A percentile compares a stretch with the other conserved stretches of the same genome.
These are phyloP conservation scores for Amanita pallidorosea DNA, from an alignment of 768 basidiomycete genomes.

Conservation along the genomic window DNA sequence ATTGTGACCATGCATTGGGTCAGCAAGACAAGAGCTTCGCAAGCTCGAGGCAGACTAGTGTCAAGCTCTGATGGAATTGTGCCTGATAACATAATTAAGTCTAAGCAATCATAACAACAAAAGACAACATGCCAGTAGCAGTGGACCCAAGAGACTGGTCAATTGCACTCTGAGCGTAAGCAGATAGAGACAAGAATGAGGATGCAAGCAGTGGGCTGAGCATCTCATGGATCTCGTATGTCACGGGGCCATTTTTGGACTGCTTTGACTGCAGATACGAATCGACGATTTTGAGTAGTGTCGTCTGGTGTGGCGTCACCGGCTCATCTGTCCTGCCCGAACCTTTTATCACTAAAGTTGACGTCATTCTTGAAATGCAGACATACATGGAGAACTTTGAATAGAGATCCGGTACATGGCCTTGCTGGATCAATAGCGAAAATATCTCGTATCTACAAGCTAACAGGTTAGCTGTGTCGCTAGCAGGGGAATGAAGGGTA, in stretches of 20 bases:
- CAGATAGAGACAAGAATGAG: conserved; percentile 49
- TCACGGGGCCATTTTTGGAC: conserved; percentile 14
- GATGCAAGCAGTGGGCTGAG: conserved; percentile 51
- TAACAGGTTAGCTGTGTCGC: conserved; percentile 2
- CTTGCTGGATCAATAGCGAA: conserved; percentile 48
- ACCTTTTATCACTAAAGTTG: background rate
- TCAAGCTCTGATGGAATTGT: conserved; percentile 38
- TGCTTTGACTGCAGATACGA: conserved; percentile 59
- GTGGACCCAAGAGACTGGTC: conserved; percentile 26
- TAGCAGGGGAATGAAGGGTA: conserved; percentile 19
- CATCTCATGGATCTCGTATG: conserved; percentile 27
- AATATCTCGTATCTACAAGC: conserved; percentile 51
- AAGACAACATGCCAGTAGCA: background rate
- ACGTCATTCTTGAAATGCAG: background rate
- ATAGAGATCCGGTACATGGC: conserved; percentile 51
- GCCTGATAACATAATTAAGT: background rate
- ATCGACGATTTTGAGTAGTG: conserved; percentile 80
- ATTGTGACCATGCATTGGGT: conserved; percentile 67
- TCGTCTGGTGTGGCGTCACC: conserved; percentile 77
- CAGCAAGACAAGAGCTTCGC: conserved; percentile 71
- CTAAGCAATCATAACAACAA: no score
- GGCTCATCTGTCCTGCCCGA: conserved; percentile 49
- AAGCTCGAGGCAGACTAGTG: conserved; percentile 63
- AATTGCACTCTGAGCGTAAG: conserved; percentile 46
- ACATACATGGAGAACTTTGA: conserved; percentile 49